A percentile compares a stretch with the other conserved stretches of the same genome.
These are phyloP conservation scores for Torulaspora delbrueckii DNA, from an alignment of 805 yeast species.

Conservation along the genomic window DNA sequence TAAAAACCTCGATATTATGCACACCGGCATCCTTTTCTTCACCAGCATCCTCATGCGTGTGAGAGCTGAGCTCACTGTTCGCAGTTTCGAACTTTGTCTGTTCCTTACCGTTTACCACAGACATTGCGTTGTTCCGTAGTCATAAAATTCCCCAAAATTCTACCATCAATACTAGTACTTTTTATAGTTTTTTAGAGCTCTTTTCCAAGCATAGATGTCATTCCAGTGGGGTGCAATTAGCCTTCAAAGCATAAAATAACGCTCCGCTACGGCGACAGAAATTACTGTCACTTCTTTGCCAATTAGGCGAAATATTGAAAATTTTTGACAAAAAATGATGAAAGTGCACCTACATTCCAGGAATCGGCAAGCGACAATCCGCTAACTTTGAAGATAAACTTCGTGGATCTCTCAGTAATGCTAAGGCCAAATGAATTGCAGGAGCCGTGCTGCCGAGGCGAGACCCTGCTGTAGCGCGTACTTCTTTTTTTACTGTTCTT, in stretches of 20 bases:
- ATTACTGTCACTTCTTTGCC: not conserved
- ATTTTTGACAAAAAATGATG: not conserved
- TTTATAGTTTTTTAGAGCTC: not conserved
- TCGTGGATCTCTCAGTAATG: too few relatives aligned
- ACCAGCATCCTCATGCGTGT: not conserved
- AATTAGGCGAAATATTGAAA: not conserved
- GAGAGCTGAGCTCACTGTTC: constrained; percentile 1
- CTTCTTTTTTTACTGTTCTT: too few relatives aligned
- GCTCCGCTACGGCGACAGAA: not conserved
- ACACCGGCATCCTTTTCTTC: constrained; percentile 41
- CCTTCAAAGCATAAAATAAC: not conserved
- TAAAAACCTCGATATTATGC: constrained; percentile 49
- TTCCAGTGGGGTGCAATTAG: not conserved
- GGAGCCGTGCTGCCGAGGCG: not conserved
- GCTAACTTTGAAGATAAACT: not conserved
- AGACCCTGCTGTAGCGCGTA: too few relatives aligned
- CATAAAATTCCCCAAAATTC: too few relatives aligned
- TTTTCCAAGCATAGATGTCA: not conserved
- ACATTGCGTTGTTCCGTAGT: not conserved
- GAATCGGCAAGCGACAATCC: not conserved
- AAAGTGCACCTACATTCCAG: constrained; percentile 2
- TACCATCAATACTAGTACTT: not conserved
- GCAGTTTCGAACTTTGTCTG: not conserved
- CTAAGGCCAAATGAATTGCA: not conserved
- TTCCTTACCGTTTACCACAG: not conserved